Evolutionary conservation across 2,329 filamentous ascomycete genomes (phyloP), one percentile per base, ranked within the genome.

Genomic region (Alternaria tenuissima): DNA sequence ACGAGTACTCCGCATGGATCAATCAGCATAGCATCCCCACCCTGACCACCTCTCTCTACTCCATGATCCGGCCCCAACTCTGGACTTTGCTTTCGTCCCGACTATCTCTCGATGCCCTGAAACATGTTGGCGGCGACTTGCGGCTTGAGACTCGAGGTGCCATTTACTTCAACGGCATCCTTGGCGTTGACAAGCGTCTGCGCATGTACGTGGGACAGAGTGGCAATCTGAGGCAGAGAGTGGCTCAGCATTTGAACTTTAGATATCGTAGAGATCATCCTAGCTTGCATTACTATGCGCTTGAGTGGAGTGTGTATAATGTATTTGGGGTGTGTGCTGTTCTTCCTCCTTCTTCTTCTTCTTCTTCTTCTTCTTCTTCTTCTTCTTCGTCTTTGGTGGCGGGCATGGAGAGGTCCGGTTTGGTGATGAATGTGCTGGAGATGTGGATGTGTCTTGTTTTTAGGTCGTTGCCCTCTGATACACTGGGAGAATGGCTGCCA

Each of bases 391-490:
- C 28, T 26, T 26, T 26, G 24, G 43, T 71, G 6, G 66, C 65
- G 0, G 72, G 72, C 0, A 74, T 74, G 69, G 74, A 76, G 11
- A 62, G 63, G 24, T 67, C 67, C 4, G 66, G 57, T 3, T 36
- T 78, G 3, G 20, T 77, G 3, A 42, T 77, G 11, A 78, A 78
- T 57, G 43, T 79, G 6, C 43, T 78, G 16, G 76, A 79, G 52
- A 76, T 76, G 73, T 78, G 76, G 74, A 73, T 73, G 62, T 65
- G 67, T 57, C 62, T 78, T n/a, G 47, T 76, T 0, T 76, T 78
- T 43, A 66, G 71, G 16, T 63, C 64, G 16, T 53, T 78, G 14
- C 75, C 69, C 0, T 7, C 16, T 1, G 36, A 64, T 9, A 66
- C 49, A 8, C 52, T 77, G 38, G 46, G 59, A 4, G 61, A 65